Conservation (phyloP, 176 grass and related monocot species). For the Paspalum vaginatum region DNA sequence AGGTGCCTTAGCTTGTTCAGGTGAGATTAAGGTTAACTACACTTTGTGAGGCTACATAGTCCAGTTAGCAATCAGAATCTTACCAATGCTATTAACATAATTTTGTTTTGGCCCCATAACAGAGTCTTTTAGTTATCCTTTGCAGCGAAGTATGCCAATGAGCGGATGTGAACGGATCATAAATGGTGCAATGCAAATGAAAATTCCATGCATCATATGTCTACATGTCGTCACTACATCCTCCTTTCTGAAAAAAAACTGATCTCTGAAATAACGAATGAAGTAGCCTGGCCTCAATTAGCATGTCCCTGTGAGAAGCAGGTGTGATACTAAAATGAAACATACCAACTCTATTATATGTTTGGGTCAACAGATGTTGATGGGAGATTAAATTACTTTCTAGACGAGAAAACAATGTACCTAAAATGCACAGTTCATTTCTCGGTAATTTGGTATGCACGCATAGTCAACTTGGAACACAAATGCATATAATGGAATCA, state of each 20-base stretch:
- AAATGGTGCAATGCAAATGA: neutral
- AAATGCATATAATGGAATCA: neutral
- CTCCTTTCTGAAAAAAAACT: neutral
- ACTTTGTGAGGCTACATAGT: neutral
- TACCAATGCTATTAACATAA: too few species aligned
- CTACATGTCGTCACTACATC: neutral
- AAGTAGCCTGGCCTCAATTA: constrained; percentile 22
- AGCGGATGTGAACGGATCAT: neutral
- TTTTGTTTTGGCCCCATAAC: too few species aligned
- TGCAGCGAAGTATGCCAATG: too few species aligned
- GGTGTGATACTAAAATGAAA: constrained; percentile 8
- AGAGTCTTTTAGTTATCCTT: neutral
- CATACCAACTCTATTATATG: neutral
- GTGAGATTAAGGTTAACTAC: neutral
- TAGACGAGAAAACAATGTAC: constrained; percentile 18
- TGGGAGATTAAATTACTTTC: neutral
- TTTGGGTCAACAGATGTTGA: neutral
- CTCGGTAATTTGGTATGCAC: neutral
- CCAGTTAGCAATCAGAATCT: neutral
- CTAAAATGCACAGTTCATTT: neutral
- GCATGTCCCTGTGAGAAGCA: neutral
- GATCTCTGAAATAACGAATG: neutral
- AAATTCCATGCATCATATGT: neutral
- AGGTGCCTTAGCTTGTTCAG: too few species aligned
- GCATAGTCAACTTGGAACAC: constrained; percentile 2